These are phyloP conservation scores for Tuber umbilicatum DNA, from an alignment of 495 filamentous ascomycete genomes.

Conservation along the genomic window DNA sequence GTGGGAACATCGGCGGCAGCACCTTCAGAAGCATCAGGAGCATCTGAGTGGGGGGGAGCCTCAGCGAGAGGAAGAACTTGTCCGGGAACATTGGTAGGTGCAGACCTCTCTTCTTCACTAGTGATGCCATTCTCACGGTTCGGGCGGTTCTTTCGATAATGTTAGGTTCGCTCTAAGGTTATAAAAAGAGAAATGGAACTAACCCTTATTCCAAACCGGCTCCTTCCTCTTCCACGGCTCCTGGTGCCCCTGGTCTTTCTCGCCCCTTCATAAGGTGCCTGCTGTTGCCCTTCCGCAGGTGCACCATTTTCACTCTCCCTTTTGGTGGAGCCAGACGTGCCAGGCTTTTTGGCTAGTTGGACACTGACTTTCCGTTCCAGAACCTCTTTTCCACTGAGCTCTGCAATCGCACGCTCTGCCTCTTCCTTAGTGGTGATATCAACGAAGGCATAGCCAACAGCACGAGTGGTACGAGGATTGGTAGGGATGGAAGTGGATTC, in stretches of 20 bases:
- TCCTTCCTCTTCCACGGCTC: slow-evolving; percentile 63
- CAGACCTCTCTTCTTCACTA: slow-evolving; percentile 42
- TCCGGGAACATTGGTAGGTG: slow-evolving; percentile 50
- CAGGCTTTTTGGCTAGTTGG: slow-evolving; percentile 95
- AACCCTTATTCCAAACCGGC: slow-evolving; percentile 69
- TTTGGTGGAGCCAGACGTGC: slow-evolving; percentile 64
- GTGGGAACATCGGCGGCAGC: slow-evolving; percentile 45
- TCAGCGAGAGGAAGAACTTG: slow-evolving; percentile 55
- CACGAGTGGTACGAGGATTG: slow-evolving; percentile 96
- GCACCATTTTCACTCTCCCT: slow-evolving; percentile 48
- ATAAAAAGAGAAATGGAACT: slow-evolving; percentile 42
- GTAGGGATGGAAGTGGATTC: slow-evolving; percentile 97
- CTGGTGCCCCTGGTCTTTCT: slow-evolving; percentile 49
- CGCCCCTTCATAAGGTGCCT: slow-evolving; percentile 43
- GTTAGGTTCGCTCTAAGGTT: slow-evolving; percentile 23
- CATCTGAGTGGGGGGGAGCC: slow-evolving; percentile 54
- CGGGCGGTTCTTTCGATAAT: slow-evolving; percentile 34
- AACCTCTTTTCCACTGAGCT: slow-evolving; percentile 94
- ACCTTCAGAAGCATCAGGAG: slow-evolving; percentile 49
- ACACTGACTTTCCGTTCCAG: slow-evolving; percentile 97
- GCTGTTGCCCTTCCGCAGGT: slow-evolving; percentile 73
- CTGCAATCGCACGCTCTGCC: slow-evolving; percentile 85
- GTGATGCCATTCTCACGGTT: slow-evolving; percentile 35
- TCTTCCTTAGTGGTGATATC: slow-evolving; percentile 90
- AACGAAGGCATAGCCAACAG: slow-evolving; percentile 98